Percentiles rank a stretch among this genome's conserved stretches.
Evolutionary conservation across 306 rosid species (phyloP).

Genomic region (Glycine latifolia): DNA sequence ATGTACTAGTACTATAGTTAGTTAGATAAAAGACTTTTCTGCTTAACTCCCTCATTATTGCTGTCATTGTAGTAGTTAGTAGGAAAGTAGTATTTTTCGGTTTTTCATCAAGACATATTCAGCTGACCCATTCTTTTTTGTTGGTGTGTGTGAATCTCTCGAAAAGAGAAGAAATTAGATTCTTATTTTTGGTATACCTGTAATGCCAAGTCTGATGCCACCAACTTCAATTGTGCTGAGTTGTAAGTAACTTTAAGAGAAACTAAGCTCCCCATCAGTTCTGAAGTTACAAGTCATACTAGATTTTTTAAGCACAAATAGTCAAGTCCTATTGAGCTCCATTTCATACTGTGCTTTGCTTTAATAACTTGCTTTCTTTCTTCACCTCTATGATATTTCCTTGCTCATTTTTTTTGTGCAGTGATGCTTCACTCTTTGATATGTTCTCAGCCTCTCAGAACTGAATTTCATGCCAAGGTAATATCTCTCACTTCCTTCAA

Average conservation of each 20-base stretch:
- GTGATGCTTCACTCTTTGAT: slow-evolving; percentile 45
- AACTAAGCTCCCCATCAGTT: slow-evolving; percentile 24
- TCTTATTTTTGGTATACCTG: slow-evolving; percentile 10
- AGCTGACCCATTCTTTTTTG: not conserved
- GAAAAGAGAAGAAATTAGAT: slow-evolving; percentile 36
- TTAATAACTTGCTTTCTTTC: slow-evolving; percentile 35
- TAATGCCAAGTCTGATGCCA: slow-evolving; percentile 32
- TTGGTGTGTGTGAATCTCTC: slow-evolving; percentile 31
- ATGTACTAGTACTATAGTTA: slow-evolving; percentile 35
- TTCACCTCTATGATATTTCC: slow-evolving; percentile 34
- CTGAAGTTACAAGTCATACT: slow-evolving; percentile 19
- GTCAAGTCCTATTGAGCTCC: slow-evolving; percentile 31
- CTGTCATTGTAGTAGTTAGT: slow-evolving; percentile 40
- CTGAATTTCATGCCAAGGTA: slow-evolving; percentile 50
- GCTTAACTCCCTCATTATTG: slow-evolving; percentile 41
- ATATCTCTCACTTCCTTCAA: slow-evolving; percentile 32
- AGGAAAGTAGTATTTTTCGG: not conserved
- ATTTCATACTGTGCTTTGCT: slow-evolving; percentile 38
- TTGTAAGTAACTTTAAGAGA: slow-evolving; percentile 34
- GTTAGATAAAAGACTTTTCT: slow-evolving; percentile 22
- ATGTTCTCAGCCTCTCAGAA: slow-evolving; percentile 33
- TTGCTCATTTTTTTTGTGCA: slow-evolving; percentile 19
- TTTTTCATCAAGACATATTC: slow-evolving; percentile 27
- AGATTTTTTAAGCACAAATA: not conserved
- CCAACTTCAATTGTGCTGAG: slow-evolving; percentile 36